phyloP scores from a whole-genome alignment of 306 rosid species.

The Arachis stenosperma region DNA sequence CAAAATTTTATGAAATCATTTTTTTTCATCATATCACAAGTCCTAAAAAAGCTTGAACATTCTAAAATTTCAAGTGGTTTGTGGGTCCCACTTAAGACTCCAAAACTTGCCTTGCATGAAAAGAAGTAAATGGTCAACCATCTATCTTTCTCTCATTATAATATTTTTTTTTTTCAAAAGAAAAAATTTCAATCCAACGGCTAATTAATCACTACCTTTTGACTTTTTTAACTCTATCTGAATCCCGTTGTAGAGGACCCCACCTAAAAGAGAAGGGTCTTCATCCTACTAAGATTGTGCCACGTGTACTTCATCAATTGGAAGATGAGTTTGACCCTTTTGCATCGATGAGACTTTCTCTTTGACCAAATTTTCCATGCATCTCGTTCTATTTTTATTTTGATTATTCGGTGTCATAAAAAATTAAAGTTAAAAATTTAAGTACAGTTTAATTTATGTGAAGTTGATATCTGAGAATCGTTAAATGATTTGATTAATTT shows the following conservation, averaged over 20 bases:
- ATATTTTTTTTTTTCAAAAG: too few species aligned
- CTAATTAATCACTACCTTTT: slow-evolving; percentile 64
- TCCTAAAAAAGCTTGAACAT: not conserved
- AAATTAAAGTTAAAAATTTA: too few species aligned
- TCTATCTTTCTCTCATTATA: slow-evolving; percentile 53
- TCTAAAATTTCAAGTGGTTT: slow-evolving; percentile 41
- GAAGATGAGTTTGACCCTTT: slow-evolving; percentile 50
- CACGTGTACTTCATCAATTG: slow-evolving; percentile 44
- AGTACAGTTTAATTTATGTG: too few species aligned
- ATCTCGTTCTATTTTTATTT: too few species aligned
- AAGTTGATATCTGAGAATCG: too few species aligned
- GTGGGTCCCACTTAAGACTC: slow-evolving; percentile 38
- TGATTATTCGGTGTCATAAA: too few species aligned
- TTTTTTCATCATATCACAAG: too few species aligned
- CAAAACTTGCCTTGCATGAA: slow-evolving; percentile 47
- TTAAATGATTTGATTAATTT: too few species aligned
- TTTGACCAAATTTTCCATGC: slow-evolving; percentile 40
- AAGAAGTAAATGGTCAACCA: slow-evolving; percentile 78
- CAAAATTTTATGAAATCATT: too few species aligned
- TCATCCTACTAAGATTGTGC: slow-evolving; percentile 26
- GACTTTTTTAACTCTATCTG: slow-evolving; percentile 48
- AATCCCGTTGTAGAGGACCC: slow-evolving; percentile 39
- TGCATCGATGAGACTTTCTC: slow-evolving; percentile 30
- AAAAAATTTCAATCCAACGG: slow-evolving; percentile 57
- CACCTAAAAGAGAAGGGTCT: slow-evolving; percentile 41